Percentiles rank a stretch among this genome's conserved stretches.
Conservation (phyloP, 768 basidiomycete genomes). For the Hemileccinum impolitum region DNA sequence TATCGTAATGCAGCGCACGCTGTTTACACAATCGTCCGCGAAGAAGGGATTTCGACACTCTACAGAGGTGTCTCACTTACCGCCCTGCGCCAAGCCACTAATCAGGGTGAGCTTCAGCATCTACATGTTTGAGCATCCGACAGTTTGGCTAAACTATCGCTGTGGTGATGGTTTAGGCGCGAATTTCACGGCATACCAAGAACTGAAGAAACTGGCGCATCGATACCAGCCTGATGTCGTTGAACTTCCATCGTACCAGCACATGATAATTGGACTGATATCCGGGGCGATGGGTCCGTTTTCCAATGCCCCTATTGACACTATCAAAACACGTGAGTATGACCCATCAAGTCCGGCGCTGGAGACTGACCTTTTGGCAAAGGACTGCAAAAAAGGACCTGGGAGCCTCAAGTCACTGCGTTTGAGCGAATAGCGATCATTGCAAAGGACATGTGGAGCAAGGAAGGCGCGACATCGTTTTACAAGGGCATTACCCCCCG, state of each 20-base stretch:
- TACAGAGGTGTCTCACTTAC: constrained; percentile 95
- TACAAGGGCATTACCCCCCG: constrained; percentile 99
- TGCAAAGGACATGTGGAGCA: constrained; percentile 88
- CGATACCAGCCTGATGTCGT: constrained; percentile 70
- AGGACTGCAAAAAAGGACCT: constrained; percentile 85
- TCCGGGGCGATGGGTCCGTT: constrained; percentile 99
- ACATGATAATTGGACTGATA: constrained; percentile 91
- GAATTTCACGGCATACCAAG: constrained; percentile 98
- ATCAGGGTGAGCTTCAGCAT: constrained; percentile 64
- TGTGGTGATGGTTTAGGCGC: constrained; percentile 62
- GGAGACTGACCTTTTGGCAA: not conserved
- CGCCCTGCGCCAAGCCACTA: constrained; percentile 93
- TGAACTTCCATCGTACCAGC: constrained; percentile 91
- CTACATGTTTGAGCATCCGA: constrained; percentile 4
- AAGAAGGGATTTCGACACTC: constrained; percentile 81
- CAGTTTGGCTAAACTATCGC: not conserved
- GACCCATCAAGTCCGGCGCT: not conserved
- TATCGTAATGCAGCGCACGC: constrained; percentile 98
- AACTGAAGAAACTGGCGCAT: constrained; percentile 84
- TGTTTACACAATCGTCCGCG: constrained; percentile 88
- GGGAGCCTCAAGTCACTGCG: constrained; percentile 69
- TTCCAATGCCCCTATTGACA: constrained; percentile 94
- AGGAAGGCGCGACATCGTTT: constrained; percentile 86
- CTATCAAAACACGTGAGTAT: constrained; percentile 85
- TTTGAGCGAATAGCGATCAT: constrained; percentile 77